Evolutionary conservation across 805 yeast species (phyloP).

Genomic region (Ogataea haglerorum): DNA sequence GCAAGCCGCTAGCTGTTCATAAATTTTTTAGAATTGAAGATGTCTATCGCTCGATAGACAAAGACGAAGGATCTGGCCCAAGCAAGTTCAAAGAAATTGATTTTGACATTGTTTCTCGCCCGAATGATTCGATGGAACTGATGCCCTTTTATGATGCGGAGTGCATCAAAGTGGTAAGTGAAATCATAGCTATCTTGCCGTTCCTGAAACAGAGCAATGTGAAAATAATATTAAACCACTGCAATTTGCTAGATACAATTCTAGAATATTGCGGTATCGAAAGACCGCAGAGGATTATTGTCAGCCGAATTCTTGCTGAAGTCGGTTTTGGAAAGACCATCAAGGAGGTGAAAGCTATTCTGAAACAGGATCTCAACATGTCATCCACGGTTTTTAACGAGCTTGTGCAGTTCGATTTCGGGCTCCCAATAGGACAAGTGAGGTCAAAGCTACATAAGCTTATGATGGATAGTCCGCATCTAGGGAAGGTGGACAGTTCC

Average conservation of each 20-base stretch:
- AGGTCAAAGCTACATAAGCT: constrained; percentile 58
- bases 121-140: constrained; percentile 27
- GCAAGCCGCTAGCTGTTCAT: constrained; percentile 46
- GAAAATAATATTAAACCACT: constrained; percentile 70
- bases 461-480: constrained; percentile 70
- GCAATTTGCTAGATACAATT: constrained; percentile 70
- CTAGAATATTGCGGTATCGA: constrained; percentile 81
- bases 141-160: constrained; percentile 78
- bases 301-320: constrained; percentile 71
- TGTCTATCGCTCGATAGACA: constrained; percentile 70
- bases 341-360: constrained; percentile 47
- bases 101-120: constrained; percentile 68
- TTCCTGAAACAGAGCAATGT: constrained; percentile 58
- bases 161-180: constrained; percentile 76
- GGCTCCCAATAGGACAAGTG: constrained; percentile 63
- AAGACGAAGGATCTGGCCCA: constrained; percentile 66
- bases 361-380: constrained; percentile 65
- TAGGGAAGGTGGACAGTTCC: constrained; percentile 59
- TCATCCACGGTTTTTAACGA: constrained; percentile 82
- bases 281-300: constrained; percentile 65
- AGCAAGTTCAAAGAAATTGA: constrained; percentile 76
- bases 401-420: constrained; percentile 74
- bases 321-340: constrained; percentile 66
- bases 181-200: constrained; percentile 62
- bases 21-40: constrained; percentile 75